Evolutionary conservation across 768 basidiomycete genomes (phyloP).

Genomic region (Gloeopeniophorella convolvens): DNA sequence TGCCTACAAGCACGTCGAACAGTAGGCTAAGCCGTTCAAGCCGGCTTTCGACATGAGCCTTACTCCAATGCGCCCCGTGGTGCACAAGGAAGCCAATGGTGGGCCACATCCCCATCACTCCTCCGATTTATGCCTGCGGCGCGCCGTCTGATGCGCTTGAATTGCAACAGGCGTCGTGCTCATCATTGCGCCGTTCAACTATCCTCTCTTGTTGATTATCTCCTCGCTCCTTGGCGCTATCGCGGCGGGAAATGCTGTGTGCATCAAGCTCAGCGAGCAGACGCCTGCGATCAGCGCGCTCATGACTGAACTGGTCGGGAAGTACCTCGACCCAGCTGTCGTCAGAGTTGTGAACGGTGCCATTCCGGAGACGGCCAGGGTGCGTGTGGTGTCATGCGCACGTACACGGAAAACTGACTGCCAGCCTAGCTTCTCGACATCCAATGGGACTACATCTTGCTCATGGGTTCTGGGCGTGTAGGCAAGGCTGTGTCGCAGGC

Average conservation of each 20-base stretch:
- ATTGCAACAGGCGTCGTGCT: conserved; percentile 64
- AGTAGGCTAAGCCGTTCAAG: too few species aligned
- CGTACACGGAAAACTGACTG: conserved; percentile 43
- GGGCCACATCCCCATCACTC: too few species aligned
- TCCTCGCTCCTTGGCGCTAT: conserved; percentile 29
- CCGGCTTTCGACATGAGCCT: too few species aligned
- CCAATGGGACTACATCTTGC: too few species aligned
- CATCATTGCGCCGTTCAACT: conserved; percentile 68
- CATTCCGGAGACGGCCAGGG: conserved; percentile 24
- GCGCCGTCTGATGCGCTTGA: too few species aligned
- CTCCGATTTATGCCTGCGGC: too few species aligned
- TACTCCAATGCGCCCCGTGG: too few species aligned
- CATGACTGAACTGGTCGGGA: conserved; percentile 14
- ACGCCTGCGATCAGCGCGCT: conserved; percentile 24
- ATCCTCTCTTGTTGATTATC: conserved; percentile 54
- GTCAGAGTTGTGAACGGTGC: conserved; percentile 28
- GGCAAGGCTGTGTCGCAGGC: conserved; percentile 61
- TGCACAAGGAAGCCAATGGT: too few species aligned
- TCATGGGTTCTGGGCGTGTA: conserved; percentile 52
- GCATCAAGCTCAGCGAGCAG: conserved; percentile 31
- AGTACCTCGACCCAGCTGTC: conserved; percentile 29
- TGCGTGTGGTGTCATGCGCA: conserved; percentile 58
- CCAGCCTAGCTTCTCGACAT: too few species aligned
- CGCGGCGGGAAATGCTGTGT: conserved; percentile 29
- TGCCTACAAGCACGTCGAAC: too few species aligned